A percentile compares a stretch with the other conserved stretches of the same genome.
Conservation (phyloP, 1,284 basidiomycete species). For the Heterobasidion annosum region DNA sequence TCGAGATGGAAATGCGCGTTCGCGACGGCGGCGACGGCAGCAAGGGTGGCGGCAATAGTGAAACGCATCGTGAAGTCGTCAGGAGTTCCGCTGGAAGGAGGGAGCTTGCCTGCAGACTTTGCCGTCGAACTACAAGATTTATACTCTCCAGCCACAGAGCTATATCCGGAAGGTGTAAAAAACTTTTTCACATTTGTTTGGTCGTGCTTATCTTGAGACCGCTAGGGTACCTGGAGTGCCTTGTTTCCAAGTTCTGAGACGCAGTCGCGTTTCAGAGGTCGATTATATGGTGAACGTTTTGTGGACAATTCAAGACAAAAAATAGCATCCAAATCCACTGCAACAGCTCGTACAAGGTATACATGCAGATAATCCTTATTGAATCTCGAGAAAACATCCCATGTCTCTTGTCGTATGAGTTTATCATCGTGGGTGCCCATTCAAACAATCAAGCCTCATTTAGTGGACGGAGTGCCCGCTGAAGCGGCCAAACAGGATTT, state of each 20-base stretch:
- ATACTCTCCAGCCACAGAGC: slow-evolving; percentile 1
- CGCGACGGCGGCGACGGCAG: slow-evolving; percentile 26
- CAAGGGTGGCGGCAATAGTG: slow-evolving; percentile 15
- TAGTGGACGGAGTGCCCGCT: slow-evolving; percentile 12
- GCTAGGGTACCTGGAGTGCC: neutral
- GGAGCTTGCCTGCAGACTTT: neutral
- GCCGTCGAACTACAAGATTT: neutral
- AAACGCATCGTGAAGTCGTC: slow-evolving; percentile 21
- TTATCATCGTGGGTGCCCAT: too few relatives aligned
- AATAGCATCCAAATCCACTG: too few relatives aligned
- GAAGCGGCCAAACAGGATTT: slow-evolving; percentile 54
- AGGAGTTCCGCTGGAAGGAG: neutral
- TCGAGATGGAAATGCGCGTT: slow-evolving; percentile 65
- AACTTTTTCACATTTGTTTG: slow-evolving; percentile 23
- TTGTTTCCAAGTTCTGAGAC: neutral
- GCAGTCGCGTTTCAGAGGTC: too few relatives aligned
- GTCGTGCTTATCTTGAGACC: slow-evolving; percentile 1
- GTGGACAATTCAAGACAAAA: too few relatives aligned
- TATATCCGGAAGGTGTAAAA: slow-evolving; percentile 13
- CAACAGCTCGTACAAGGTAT: too few relatives aligned
- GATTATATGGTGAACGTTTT: too few relatives aligned
- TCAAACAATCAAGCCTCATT: neutral
- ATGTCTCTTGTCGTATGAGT: too few relatives aligned
- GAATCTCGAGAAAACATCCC: too few relatives aligned
- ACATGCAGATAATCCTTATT: too few relatives aligned